These are phyloP conservation scores for Pyrenophora tritici-repentis DNA, from an alignment of 2,329 filamentous ascomycete species.

Conservation along the genomic window DNA sequence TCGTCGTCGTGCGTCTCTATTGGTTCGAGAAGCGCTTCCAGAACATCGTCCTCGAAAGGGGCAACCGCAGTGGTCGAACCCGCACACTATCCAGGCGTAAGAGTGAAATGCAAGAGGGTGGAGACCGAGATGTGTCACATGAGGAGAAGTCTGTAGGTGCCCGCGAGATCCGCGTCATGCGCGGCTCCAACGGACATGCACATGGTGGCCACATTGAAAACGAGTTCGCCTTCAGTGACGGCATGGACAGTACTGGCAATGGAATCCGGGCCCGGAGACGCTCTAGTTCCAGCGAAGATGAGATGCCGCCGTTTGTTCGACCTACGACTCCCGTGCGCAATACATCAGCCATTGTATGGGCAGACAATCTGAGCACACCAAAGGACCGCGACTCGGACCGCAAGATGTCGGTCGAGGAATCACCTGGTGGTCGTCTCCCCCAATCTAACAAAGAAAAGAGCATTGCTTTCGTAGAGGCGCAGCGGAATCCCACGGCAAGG, in stretches of 20 bases:
- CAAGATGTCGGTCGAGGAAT: slow-evolving; percentile 60
- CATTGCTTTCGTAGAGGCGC: slow-evolving; percentile 85
- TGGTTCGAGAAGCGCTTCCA: slow-evolving; percentile 99
- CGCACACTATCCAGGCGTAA: slow-evolving; percentile 63
- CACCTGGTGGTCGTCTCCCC: slow-evolving; percentile 53
- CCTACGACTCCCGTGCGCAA: slow-evolving; percentile 19
- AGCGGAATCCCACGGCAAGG: slow-evolving; percentile 73
- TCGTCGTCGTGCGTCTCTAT: slow-evolving; percentile 91
- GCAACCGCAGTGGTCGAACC: slow-evolving; percentile 60
- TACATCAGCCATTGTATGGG: slow-evolving; percentile 29
- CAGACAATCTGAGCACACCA: slow-evolving; percentile 55
- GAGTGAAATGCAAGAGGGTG: slow-evolving; percentile 53
- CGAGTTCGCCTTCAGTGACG: slow-evolving; percentile 50
- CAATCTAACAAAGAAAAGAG: slow-evolving; percentile 71
- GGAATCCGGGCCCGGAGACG: slow-evolving; percentile 11
- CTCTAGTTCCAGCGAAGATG: slow-evolving; percentile 20
- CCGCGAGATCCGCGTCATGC: slow-evolving; percentile 69
- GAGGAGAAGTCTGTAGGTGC: slow-evolving; percentile 68
- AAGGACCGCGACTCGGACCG: slow-evolving; percentile 34
- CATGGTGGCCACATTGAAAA: slow-evolving; percentile 65
- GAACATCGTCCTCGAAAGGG: slow-evolving; percentile 75
- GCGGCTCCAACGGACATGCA: slow-evolving; percentile 57
- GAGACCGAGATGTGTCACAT: slow-evolving; percentile 51
- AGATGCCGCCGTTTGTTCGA: slow-evolving; percentile 25
- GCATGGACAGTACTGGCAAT: slow-evolving; percentile 43